Evolutionary conservation across 2,329 filamentous ascomycete genomes (phyloP), one percentile per base, ranked within the genome.

Genomic region (Fusarium chaquense): DNA sequence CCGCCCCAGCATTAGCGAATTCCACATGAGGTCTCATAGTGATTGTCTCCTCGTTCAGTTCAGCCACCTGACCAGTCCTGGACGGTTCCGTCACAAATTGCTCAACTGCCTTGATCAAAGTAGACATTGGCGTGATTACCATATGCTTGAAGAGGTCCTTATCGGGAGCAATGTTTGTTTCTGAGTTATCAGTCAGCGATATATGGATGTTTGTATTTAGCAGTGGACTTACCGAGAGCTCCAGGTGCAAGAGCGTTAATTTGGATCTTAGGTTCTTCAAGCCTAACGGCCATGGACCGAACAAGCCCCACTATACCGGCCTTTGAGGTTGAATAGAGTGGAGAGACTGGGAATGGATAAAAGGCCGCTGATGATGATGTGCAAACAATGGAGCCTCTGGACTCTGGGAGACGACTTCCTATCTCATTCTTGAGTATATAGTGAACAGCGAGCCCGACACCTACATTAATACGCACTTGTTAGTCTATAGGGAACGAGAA

Each of bases 231-330:
- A 16, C 53, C 53, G 2, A 57, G 4, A 3, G 47, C 50, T n/a
- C 56, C 56, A 3, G 56, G 56, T 6, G 56, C 56, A 36, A 58
- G 49, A 13, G 50, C 49, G n/a, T 58, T 58, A 16, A 58, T 56
- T 35, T 58, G 56, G 5, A 58, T 44, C 3, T 44, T 44, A 0
- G 11, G 3, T 1, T 30, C 38, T 15, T 44, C 24, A 4, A 58
- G 49, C 5, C 56, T 44, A 5, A 44, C 13, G 0, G 56, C 56
- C 56, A 58, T 58, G 2, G 56, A 58, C 7, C 56, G 50, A 18
- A 58, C 50, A 0, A 58, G 50, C 1, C 49, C 56, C 5, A 58
- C 33, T 0, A 58, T 56, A 0, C 30, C 56, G 0, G 38, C 20
- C 16, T 58, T 58, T 2, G 56, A 22, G 0, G 56, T 13, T 0